These are phyloP conservation scores for Onygenales sp. DNA, from an alignment of 2,329 filamentous ascomycete species.

Conservation along the genomic window DNA sequence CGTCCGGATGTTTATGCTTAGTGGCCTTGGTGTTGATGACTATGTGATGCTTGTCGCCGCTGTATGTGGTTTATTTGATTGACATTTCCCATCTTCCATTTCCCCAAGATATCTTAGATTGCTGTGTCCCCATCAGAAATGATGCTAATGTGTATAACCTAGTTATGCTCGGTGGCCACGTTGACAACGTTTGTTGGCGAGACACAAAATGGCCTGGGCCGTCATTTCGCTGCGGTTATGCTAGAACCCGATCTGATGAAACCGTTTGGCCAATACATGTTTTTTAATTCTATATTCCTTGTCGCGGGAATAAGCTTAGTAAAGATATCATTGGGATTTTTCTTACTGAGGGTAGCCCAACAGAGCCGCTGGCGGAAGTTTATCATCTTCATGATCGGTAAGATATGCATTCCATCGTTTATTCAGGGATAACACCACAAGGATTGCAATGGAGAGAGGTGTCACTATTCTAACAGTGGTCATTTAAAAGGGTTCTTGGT, in stretches of 20 bases:
- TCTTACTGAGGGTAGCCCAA: not conserved
- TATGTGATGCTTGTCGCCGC: not conserved
- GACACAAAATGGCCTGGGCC: not conserved
- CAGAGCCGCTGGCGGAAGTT: not conserved
- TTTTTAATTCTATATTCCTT: not conserved
- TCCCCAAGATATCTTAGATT: not conserved
- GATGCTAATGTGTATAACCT: not conserved
- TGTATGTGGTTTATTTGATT: not conserved
- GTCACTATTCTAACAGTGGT: not conserved
- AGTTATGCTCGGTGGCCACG: not conserved
- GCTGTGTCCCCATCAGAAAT: not conserved
- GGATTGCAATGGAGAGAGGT: not conserved
- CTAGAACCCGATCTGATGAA: not conserved
- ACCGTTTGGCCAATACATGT: not conserved
- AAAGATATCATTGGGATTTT: not conserved
- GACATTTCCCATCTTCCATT: not conserved
- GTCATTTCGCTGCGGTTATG: not conserved
- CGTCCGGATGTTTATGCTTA: not conserved
- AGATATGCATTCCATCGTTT: not conserved
- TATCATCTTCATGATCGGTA: slow-evolving; percentile 1
- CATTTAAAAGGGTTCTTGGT: not conserved
- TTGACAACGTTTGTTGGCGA: not conserved
- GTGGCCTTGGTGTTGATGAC: not conserved
- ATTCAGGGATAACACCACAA: not conserved
- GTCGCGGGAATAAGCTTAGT: not conserved